Evolutionary conservation across 352 stramenopile species (phyloP).

Genomic region (Pythium vanterpoolii): DNA sequence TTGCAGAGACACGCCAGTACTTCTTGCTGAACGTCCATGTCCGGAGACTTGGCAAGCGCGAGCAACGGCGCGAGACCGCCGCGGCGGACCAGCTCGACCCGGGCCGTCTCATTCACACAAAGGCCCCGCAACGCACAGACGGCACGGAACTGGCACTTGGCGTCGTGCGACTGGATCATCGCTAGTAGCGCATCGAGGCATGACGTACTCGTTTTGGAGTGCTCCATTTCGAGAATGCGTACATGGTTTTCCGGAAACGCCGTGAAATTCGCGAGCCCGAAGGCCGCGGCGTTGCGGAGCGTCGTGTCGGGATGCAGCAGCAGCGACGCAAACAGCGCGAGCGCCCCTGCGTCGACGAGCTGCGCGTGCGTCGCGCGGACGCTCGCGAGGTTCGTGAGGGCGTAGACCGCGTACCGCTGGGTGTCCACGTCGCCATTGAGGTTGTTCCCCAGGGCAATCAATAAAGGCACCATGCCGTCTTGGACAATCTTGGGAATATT

Average conservation of each 20-base stretch:
- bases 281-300: conserved; percentile 87
- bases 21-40: conserved; percentile 95
- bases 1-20: conserved; percentile 97
- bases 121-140: conserved; percentile 91
- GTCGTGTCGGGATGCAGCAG: conserved; percentile 80
- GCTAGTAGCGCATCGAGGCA: conserved; percentile 59
- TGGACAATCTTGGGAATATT: conserved; percentile 91
- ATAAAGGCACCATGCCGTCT: conserved; percentile 84
- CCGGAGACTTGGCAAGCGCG: conserved; percentile 86
- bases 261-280: conserved; percentile 93
- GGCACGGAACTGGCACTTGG: conserved; percentile 87
- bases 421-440: conserved; percentile 90
- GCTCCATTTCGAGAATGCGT: conserved; percentile 62
- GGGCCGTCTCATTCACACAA: conserved; percentile 82
- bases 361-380: conserved; percentile 79
- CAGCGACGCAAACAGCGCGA: conserved; percentile 69
- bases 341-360: conserved; percentile 68
- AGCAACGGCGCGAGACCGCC: conserved; percentile 89
- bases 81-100: conserved; percentile 86
- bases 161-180: conserved; percentile 56
- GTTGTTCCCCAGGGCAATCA: conserved; percentile 83
- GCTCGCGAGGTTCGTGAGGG: conserved; percentile 93
- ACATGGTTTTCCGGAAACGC: conserved; percentile 91
- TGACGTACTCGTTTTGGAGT: neutral
- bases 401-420: conserved; percentile 91